A percentile compares a stretch with the other conserved stretches of the same genome.
These are phyloP conservation scores for Phyllostachys edulis DNA, from an alignment of 176 grass and related monocot genomes.

Conservation along the genomic window DNA sequence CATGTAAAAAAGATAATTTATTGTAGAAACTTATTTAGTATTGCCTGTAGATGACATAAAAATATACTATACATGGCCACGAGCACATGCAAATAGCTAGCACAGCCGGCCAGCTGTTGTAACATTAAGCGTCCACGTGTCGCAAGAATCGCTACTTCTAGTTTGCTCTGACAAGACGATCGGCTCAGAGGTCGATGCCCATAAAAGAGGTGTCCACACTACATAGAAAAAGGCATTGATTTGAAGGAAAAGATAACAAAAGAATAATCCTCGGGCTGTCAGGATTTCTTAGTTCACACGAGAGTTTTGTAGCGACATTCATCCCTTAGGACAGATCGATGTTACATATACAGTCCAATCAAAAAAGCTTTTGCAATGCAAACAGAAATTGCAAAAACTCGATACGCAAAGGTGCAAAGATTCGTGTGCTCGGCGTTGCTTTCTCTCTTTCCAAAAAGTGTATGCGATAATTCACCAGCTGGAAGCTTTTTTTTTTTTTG, in stretches of 20 bases:
- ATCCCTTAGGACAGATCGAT: neutral
- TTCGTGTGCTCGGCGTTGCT: conserved; percentile 9
- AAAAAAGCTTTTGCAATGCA: neutral
- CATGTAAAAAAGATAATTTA: too few species aligned
- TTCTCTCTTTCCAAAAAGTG: conserved; percentile 27
- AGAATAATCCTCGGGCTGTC: neutral
- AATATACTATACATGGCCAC: too few species aligned
- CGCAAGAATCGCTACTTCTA: neutral
- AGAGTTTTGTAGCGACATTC: neutral
- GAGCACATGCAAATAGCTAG: too few species aligned
- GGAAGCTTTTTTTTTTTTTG: neutral
- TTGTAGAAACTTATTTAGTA: too few species aligned
- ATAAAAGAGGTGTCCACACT: neutral
- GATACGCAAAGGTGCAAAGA: neutral
- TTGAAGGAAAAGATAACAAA: neutral
- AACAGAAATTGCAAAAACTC: neutral
- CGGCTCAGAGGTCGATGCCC: too few species aligned
- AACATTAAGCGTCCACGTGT: neutral
- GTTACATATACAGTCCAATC: neutral
- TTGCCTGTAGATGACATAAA: too few species aligned
- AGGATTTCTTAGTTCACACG: neutral
- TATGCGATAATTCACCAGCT: neutral
- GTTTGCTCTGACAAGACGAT: neutral
- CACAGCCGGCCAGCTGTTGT: neutral
- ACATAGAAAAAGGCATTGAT: too few species aligned